phyloP scores from a whole-genome alignment of 345 rosid species.

The Pelargonium nanum region DNA sequence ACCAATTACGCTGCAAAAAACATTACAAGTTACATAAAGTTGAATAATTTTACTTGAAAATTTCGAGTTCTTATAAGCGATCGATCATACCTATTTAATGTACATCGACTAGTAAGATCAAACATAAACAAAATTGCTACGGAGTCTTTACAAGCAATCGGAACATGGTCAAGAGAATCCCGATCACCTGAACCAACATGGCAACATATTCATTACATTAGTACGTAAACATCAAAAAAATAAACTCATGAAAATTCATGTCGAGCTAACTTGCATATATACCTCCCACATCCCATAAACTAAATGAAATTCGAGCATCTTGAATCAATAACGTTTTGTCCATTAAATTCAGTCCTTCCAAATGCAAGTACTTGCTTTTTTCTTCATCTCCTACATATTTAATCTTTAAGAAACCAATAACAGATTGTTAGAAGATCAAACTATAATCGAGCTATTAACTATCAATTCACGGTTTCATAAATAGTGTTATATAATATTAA shows the following conservation, averaged over 20 bases:
- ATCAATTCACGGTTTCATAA: too few species aligned
- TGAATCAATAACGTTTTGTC: constrained; percentile 73
- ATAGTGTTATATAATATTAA: too few species aligned
- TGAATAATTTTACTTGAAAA: too few species aligned
- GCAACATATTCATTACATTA: not conserved
- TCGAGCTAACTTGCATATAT: not conserved
- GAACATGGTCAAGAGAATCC: constrained; percentile 63
- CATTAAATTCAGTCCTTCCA: constrained; percentile 79
- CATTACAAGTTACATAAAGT: too few species aligned
- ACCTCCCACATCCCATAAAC: constrained; percentile 98
- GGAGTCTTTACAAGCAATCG: constrained; percentile 92
- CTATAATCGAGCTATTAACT: too few species aligned
- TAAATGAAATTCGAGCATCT: constrained; percentile 80
- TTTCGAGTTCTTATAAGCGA: not conserved
- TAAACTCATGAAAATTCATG: not conserved
- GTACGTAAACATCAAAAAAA: not conserved
- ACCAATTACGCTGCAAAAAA: constrained; percentile 47
- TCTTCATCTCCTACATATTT: constrained; percentile 83
- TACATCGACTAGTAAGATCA: constrained; percentile 93
- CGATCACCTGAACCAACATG: constrained; percentile 38
- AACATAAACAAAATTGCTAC: constrained; percentile 95
- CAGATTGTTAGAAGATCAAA: too few species aligned
- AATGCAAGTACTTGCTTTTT: constrained; percentile 44
- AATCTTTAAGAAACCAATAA: constrained; percentile 23
- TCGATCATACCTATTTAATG: constrained; percentile 59